These are phyloP conservation scores for Xylariaceae sp. DNA, from an alignment of 2,329 filamentous ascomycete species.

Conservation along the genomic window DNA sequence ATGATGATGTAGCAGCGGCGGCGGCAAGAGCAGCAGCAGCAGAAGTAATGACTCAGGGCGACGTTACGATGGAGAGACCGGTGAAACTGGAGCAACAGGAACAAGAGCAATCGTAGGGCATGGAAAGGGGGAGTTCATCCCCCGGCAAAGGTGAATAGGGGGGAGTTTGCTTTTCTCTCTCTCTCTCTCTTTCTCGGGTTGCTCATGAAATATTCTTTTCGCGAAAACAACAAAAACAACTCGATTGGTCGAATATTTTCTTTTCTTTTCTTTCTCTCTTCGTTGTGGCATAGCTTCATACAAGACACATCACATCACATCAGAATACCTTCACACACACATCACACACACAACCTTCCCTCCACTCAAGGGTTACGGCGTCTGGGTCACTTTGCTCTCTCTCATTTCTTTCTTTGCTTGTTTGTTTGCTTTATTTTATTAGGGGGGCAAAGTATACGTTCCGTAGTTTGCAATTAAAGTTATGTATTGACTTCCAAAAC, in stretches of 20 bases:
- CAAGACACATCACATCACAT: neutral
- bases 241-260: too few species aligned
- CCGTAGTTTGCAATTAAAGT: slow-evolving; percentile 7
- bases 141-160: too few species aligned
- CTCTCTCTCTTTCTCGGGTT: too few species aligned
- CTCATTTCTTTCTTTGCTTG: slow-evolving; percentile 7
- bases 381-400: slow-evolving; percentile 9
- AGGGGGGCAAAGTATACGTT: slow-evolving; percentile 14
- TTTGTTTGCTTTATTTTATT: too few species aligned
- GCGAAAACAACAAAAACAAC: too few species aligned
- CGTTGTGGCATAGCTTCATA: slow-evolving; percentile 7
- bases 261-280: neutral
- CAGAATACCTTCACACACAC: neutral
- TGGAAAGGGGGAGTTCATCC: too few species aligned
- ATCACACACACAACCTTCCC: neutral
- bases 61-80: neutral
- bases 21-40: too few species aligned
- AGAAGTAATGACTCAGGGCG: neutral
- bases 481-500: slow-evolving; percentile 7
- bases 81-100: neutral
- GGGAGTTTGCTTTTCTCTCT: too few species aligned
- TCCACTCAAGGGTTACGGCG: slow-evolving; percentile 15
- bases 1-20: too few species aligned
- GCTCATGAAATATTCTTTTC: too few species aligned
- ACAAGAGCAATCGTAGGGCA: too few species aligned